Conservation (phyloP, 106 monocot genomes). For the Dioscorea dumetorum region DNA sequence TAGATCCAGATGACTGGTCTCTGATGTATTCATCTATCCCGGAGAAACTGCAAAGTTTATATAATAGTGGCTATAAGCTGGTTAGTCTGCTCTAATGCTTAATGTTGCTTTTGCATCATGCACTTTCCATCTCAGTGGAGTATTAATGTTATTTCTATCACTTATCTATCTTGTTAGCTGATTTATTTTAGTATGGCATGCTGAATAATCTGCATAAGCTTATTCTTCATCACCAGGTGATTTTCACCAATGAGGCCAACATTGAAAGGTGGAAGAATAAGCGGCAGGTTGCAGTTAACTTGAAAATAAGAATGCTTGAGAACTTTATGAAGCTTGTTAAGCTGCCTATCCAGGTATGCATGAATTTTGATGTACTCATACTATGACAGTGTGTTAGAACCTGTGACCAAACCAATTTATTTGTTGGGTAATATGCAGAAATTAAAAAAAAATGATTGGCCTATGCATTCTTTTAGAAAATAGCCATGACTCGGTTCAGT, state of each 20-base stretch:
- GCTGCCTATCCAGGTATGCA: constrained; percentile 79
- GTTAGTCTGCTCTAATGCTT: constrained; percentile 31
- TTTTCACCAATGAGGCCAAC: constrained; percentile 96
- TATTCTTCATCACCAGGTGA: constrained; percentile 43
- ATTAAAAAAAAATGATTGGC: no score
- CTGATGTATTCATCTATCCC: constrained; percentile 78
- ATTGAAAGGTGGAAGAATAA: constrained; percentile 98
- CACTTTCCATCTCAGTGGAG: no score
- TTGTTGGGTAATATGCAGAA: no score
- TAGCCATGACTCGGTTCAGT: no score
- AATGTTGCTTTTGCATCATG: background rate
- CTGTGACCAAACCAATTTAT: no score
- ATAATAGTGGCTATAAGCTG: constrained; percentile 75
- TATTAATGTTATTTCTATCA: no score
- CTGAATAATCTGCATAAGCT: no score
- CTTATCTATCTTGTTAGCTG: no score
- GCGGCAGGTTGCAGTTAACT: constrained; percentile 84
- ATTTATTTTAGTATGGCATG: no score
- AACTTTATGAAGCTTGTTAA: constrained; percentile 73
- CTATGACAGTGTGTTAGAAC: no score
- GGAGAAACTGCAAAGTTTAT: constrained; percentile 57
- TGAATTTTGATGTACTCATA: background rate
- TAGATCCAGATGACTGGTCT: constrained; percentile 84
- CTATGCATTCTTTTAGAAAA: no score
- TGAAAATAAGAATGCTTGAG: constrained; percentile 85